These are phyloP conservation scores for Diaporthe helianthi DNA, from an alignment of 2,329 filamentous ascomycete genomes.

Conservation along the genomic window DNA sequence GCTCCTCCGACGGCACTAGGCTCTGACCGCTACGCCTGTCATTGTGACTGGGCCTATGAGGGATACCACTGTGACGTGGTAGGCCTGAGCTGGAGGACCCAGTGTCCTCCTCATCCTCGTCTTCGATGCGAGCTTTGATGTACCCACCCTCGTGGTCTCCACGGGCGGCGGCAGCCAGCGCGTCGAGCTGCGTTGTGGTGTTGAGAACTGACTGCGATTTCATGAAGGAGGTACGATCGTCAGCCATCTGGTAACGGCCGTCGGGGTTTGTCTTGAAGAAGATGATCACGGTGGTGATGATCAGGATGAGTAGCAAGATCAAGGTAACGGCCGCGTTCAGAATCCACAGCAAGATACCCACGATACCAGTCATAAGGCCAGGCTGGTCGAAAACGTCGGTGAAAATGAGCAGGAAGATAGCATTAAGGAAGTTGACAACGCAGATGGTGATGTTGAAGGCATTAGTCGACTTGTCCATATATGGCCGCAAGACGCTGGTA, in stretches of 20 bases:
- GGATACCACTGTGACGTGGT: slow-evolving; percentile 8
- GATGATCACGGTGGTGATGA: slow-evolving; percentile 70
- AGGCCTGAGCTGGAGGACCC: slow-evolving; percentile 51
- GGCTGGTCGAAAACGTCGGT: slow-evolving; percentile 83
- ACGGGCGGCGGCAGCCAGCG: slow-evolving; percentile 80
- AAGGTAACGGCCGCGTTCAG: slow-evolving; percentile 80
- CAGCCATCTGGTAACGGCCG: slow-evolving; percentile 86
- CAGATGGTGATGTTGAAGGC: slow-evolving; percentile 87
- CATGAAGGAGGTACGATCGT: slow-evolving; percentile 89
- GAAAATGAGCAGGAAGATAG: slow-evolving; percentile 82
- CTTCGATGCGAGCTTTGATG: slow-evolving; percentile 63
- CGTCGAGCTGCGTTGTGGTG: slow-evolving; percentile 78
- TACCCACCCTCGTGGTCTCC: slow-evolving; percentile 70
- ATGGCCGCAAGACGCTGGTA: slow-evolving; percentile 79
- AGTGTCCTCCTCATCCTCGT: slow-evolving; percentile 76
- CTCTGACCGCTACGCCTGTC: slow-evolving; percentile 55
- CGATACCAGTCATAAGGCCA: slow-evolving; percentile 77
- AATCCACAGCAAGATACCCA: slow-evolving; percentile 85
- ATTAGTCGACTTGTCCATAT: slow-evolving; percentile 96
- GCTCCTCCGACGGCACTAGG: slow-evolving; percentile 51
- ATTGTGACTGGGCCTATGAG: slow-evolving; percentile 34
- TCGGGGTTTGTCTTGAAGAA: slow-evolving; percentile 87
- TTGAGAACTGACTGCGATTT: slow-evolving; percentile 81
- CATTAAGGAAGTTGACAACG: slow-evolving; percentile 81
- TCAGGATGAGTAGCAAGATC: slow-evolving; percentile 78